Evolutionary conservation across 108 stramenopile genomes (phyloP).

Genomic region (Conticribra guillardii): DNA sequence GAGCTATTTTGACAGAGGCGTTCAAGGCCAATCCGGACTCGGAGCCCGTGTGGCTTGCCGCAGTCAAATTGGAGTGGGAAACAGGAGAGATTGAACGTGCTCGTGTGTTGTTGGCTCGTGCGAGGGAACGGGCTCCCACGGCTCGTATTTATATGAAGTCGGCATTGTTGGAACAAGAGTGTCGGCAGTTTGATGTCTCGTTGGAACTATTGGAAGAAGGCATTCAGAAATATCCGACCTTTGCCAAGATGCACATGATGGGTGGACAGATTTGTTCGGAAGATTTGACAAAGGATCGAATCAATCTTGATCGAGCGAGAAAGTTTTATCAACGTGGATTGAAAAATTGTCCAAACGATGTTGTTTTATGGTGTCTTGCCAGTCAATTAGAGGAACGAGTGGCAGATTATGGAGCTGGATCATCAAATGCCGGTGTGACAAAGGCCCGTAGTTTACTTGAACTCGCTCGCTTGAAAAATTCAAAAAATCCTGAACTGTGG

Average conservation of each 20-base stretch:
- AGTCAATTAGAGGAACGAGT: constrained; percentile 87
- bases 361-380: constrained; percentile 90
- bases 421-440: constrained; percentile 60
- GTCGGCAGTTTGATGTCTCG: constrained; percentile 48
- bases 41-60: constrained; percentile 96
- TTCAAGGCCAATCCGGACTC: constrained; percentile 95
- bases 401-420: constrained; percentile 43
- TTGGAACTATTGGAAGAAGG: constrained; percentile 85
- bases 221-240: constrained; percentile 69
- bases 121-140: constrained; percentile 85
- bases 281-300: constrained; percentile 61
- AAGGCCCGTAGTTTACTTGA: constrained; percentile 96
- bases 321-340: constrained; percentile 84
- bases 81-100: constrained; percentile 92
- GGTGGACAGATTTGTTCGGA: constrained; percentile 92
- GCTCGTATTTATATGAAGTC: constrained; percentile 95
- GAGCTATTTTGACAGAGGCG: constrained; percentile 92
- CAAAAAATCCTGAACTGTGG: constrained; percentile 85
- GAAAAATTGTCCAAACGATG: constrained; percentile 73
- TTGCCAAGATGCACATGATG: constrained; percentile 95
- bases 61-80: constrained; percentile 98
- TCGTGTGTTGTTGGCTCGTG: constrained; percentile 82
- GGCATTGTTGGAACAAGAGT: constrained; percentile 88
- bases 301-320: constrained; percentile 71
- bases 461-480: constrained; percentile 89